Evolutionary conservation across 129 eudicot species (phyloP), one percentile per base, ranked within the genome.

Genomic region (Deinandra increscens): DNA sequence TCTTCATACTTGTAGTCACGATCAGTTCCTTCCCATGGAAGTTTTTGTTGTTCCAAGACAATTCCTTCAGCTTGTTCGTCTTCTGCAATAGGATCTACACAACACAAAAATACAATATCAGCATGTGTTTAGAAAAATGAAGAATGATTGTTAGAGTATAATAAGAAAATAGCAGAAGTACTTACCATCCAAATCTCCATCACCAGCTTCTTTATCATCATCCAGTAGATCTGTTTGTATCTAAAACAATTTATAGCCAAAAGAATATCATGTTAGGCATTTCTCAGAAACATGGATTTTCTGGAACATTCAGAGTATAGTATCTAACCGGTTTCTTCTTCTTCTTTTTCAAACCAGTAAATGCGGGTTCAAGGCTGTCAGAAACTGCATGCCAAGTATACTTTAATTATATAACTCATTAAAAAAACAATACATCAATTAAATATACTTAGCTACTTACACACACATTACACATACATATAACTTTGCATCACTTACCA

Each of bases 311-410:
- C 31, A 1, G 31, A 26, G 31, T 26, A 26, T 26, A 26, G 31
- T 26, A 26, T 26, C 31, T 26, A 26, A 91, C 97, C 78, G 68
- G 87, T 42, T 88, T 91, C 81, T 91, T 91, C 75, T 91, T 91
- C 77, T 91, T 91, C 88, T 88, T 91, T 76, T 91, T 88, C 72
- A 83, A 49, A 75, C 98, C 96, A 75, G 82, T 75, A 86, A 88
- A 84, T 1, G 90, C 49, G 61, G 90, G 70, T 65, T 91, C 96
- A 74, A 74, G 77, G 13, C 85, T 80, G 19, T 88, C 91, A 66
- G 86, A 74, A 33, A 86, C 96, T 89, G 86, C 81, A 78, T 22
- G 37, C 53, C 5, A 46, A 46, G 14, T 14, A 46, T 14, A 4
- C 4, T 14, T n/a, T 17, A 46, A 46, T 4, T 46, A 5, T 12